Evolutionary conservation across 768 basidiomycete genomes (phyloP).

Genomic region (Boletus huronensis): DNA sequence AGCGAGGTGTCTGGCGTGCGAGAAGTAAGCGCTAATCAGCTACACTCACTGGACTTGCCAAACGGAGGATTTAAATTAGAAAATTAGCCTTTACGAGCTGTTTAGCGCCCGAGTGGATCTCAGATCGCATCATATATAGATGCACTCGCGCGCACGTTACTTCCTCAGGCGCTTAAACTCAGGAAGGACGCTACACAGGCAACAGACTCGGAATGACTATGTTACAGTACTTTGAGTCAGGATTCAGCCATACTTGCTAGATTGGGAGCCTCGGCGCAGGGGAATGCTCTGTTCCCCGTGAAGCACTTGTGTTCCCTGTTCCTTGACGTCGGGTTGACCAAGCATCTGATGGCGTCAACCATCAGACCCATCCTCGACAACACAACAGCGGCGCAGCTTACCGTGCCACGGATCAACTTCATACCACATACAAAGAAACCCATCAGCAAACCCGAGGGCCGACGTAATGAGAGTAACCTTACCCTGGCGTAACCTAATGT

Average conservation of each 20-base stretch:
- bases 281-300: conserved; percentile 44
- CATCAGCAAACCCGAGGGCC: conserved; percentile 1
- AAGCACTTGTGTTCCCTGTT: conserved; percentile 52
- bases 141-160: background rate
- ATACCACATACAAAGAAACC: background rate
- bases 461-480: background rate
- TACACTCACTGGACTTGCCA: background rate
- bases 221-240: background rate
- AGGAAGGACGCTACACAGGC: background rate
- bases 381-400: conserved; percentile 11
- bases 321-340: conserved; percentile 42
- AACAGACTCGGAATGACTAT: background rate
- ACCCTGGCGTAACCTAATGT: conserved; percentile 32
- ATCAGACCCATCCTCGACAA: conserved; percentile 3
- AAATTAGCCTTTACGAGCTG: conserved; percentile 18
- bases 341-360: conserved; percentile 16
- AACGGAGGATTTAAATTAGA: conserved; percentile 7
- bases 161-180: background rate
- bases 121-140: conserved; percentile 8
- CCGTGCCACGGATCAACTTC: conserved; percentile 32
- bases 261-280: conserved; percentile 22
- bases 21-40: background rate
- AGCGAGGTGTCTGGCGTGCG: background rate
- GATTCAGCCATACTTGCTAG: conserved; percentile 14
- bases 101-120: conserved; percentile 16